A percentile compares a stretch with the other conserved stretches of the same genome.
Evolutionary conservation across 176 grass and related monocot species (phyloP).

Genomic region (Metroxylon sagu): DNA sequence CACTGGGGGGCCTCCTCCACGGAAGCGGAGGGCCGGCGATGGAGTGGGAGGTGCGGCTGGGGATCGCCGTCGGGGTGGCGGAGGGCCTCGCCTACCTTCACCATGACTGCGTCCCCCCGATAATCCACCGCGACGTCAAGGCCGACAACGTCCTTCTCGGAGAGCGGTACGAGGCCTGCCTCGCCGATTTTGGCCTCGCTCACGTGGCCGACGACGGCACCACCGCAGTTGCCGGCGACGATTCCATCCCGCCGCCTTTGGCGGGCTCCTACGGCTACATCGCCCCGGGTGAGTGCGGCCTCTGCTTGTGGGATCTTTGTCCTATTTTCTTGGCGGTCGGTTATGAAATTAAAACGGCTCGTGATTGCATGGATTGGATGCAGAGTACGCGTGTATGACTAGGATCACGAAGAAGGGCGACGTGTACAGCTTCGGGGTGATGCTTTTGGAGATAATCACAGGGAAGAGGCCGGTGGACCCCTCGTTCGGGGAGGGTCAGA

Average conservation of each 20-base stretch:
- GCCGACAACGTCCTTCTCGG: slow-evolving; percentile 85
- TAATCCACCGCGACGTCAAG: slow-evolving; percentile 89
- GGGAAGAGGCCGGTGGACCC: slow-evolving; percentile 45
- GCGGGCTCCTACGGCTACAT: slow-evolving; percentile 88
- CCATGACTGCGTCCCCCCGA: slow-evolving; percentile 65
- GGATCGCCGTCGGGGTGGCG: slow-evolving; percentile 67
- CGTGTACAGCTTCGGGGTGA: slow-evolving; percentile 79
- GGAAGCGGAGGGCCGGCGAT: slow-evolving; percentile 17
- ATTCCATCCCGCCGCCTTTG: slow-evolving; percentile 49
- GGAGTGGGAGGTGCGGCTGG: slow-evolving; percentile 71
- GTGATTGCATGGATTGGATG: neutral
- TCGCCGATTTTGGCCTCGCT: slow-evolving; percentile 86
- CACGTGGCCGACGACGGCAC: slow-evolving; percentile 34
- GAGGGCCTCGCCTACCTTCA: slow-evolving; percentile 80
- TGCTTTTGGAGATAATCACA: slow-evolving; percentile 63
- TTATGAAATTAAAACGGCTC: neutral
- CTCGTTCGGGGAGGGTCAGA: slow-evolving; percentile 46
- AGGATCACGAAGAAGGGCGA: slow-evolving; percentile 93
- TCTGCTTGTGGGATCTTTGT: neutral
- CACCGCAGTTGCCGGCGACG: neutral
- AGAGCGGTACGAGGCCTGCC: slow-evolving; percentile 75
- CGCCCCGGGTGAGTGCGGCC: slow-evolving; percentile 44
- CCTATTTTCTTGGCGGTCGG: too few species aligned
- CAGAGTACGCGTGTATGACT: slow-evolving; percentile 74
- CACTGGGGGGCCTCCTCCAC: slow-evolving; percentile 59